Conservation (phyloP, 2,329 filamentous ascomycete genomes). For the Aschersonia sp. region DNA sequence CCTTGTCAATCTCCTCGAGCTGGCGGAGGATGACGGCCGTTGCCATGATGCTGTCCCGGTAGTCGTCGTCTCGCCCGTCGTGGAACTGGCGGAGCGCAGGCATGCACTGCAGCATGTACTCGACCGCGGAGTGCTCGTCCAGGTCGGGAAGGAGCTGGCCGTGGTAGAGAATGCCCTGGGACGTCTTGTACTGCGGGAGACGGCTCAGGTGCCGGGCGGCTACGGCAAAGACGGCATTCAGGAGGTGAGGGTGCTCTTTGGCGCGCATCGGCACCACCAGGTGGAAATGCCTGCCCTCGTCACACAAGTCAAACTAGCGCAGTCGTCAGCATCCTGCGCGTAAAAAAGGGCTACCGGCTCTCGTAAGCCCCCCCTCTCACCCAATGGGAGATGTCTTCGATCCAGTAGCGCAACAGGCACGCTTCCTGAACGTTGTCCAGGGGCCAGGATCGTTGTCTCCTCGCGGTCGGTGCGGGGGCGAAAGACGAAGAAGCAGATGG, state of each 20-base stretch:
- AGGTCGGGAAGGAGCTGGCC: slow-evolving; percentile 20
- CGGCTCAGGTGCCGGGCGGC: slow-evolving; percentile 23
- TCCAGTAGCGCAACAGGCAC: slow-evolving; percentile 22
- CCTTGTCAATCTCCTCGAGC: slow-evolving; percentile 25
- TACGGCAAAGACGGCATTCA: slow-evolving; percentile 25
- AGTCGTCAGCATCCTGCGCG: neutral
- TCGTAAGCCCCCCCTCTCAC: slow-evolving; percentile 8
- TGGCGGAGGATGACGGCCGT: slow-evolving; percentile 25
- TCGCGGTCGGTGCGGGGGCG: neutral
- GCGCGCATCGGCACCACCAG: slow-evolving; percentile 20
- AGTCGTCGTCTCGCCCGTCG: slow-evolving; percentile 20
- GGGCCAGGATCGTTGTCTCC: slow-evolving; percentile 11
- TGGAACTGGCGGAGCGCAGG: slow-evolving; percentile 23
- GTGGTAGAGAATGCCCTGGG: slow-evolving; percentile 20
- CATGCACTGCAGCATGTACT: slow-evolving; percentile 25
- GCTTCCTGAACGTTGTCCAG: slow-evolving; percentile 21
- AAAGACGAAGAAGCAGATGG: too few relatives aligned
- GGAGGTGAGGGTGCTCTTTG: slow-evolving; percentile 19
- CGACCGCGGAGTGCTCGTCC: slow-evolving; percentile 21
- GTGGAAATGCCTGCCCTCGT: slow-evolving; percentile 24
- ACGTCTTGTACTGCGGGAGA: slow-evolving; percentile 21
- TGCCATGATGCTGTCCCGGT: slow-evolving; percentile 23
- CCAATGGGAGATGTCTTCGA: slow-evolving; percentile 25
- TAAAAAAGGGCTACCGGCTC: neutral
- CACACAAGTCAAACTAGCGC: slow-evolving; percentile 22